Conservation (phyloP, 768 basidiomycete genomes). For the Pleurotus sapidus region DNA sequence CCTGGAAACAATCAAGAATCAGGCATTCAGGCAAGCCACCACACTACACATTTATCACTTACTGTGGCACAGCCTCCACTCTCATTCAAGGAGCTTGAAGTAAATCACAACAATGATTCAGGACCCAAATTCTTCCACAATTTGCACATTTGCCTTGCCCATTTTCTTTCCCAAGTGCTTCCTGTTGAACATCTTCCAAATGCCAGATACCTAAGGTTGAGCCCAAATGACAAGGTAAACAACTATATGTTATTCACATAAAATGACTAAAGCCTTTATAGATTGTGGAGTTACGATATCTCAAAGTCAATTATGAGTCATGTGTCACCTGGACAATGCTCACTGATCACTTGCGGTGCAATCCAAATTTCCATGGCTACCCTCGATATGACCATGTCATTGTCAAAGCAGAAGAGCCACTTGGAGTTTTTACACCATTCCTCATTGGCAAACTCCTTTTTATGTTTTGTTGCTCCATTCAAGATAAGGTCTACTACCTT, state of each 20-base stretch:
- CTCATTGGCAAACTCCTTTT: slow-evolving; percentile 19
- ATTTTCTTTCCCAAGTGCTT: not conserved
- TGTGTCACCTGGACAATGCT: slow-evolving; percentile 21
- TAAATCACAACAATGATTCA: too few species aligned
- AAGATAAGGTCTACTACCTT: slow-evolving; percentile 11
- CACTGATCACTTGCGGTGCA: slow-evolving; percentile 26
- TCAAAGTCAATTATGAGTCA: slow-evolving; percentile 21
- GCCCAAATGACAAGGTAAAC: too few species aligned
- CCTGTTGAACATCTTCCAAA: not conserved
- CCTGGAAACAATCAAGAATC: too few species aligned
- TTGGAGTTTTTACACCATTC: not conserved
- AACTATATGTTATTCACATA: too few species aligned
- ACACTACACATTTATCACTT: too few species aligned
- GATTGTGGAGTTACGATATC: not conserved
- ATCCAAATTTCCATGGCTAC: slow-evolving; percentile 21
- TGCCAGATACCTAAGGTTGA: too few species aligned
- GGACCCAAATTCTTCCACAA: too few species aligned
- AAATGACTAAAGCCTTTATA: too few species aligned
- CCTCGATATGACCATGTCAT: slow-evolving; percentile 26
- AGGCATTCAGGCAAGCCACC: too few species aligned
- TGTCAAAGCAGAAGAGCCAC: slow-evolving; percentile 13
- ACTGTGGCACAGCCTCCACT: too few species aligned
- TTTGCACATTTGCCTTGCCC: too few species aligned
- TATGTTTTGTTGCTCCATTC: slow-evolving; percentile 14
- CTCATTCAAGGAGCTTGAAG: too few species aligned